Conservation (phyloP, 208 protist species). For the Trypanosoma scelopori region DNA sequence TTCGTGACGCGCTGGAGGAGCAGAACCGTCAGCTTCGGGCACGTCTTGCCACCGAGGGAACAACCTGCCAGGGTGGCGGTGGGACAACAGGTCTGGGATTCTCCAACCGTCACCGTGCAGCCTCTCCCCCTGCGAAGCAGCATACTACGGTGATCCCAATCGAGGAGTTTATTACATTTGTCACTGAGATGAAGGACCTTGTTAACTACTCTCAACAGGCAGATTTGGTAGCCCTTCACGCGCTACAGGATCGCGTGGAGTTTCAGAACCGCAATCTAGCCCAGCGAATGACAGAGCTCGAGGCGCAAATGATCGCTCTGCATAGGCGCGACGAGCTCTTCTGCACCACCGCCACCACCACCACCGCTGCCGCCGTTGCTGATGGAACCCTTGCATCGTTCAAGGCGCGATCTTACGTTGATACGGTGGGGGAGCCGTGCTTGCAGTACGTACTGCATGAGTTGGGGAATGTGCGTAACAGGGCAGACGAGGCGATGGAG, state of each 20-base stretch:
- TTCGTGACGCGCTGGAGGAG: conserved; percentile 18
- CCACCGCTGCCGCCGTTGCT: too few species aligned
- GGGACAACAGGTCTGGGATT: not conserved
- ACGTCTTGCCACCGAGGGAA: conserved; percentile 17
- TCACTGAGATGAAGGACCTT: conserved; percentile 28
- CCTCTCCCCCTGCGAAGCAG: not conserved
- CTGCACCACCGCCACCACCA: too few species aligned
- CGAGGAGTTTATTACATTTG: conserved; percentile 22
- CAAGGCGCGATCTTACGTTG: not conserved
- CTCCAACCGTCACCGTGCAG: not conserved
- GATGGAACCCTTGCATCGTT: not conserved
- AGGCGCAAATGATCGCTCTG: conserved; percentile 14
- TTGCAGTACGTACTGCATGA: conserved; percentile 14
- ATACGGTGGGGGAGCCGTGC: not conserved
- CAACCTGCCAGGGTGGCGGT: not conserved
- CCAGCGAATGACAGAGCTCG: conserved; percentile 15
- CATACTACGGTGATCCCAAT: not conserved
- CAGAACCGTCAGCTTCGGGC: conserved; percentile 24
- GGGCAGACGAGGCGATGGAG: conserved; percentile 2
- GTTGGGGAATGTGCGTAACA: conserved; percentile 4
- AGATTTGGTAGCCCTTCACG: conserved; percentile 16
- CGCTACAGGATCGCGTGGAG: conserved; percentile 20
- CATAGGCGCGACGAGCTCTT: conserved; percentile 2
- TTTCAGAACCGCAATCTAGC: conserved; percentile 13
- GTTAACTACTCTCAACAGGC: conserved; percentile 21